Conservation (phyloP, 2,329 filamentous ascomycete genomes). For the Fusarium graminum region DNA sequence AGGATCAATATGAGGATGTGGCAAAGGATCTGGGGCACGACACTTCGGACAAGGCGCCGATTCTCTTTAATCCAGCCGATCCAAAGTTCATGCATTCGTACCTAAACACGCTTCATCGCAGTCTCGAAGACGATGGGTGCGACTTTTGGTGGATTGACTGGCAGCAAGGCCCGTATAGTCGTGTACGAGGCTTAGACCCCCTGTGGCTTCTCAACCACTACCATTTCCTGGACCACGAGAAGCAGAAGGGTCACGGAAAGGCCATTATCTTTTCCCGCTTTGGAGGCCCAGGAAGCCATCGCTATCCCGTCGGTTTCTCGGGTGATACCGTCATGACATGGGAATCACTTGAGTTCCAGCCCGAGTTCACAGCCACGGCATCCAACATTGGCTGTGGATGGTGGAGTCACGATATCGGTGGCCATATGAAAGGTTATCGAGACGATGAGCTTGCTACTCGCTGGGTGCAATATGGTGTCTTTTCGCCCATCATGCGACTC, state of each 20-base stretch:
- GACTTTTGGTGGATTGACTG: slow-evolving; percentile 79
- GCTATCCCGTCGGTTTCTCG: slow-evolving; percentile 75
- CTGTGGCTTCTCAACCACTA: slow-evolving; percentile 76
- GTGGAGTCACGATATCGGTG: slow-evolving; percentile 78
- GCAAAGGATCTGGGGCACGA: slow-evolving; percentile 66
- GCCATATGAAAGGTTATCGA: slow-evolving; percentile 67
- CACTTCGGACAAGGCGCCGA: slow-evolving; percentile 62
- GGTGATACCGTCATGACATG: slow-evolving; percentile 72
- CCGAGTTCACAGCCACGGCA: slow-evolving; percentile 74
- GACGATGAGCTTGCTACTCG: slow-evolving; percentile 70
- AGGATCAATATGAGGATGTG: slow-evolving; percentile 68
- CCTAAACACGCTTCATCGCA: slow-evolving; percentile 67
- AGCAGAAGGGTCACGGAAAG: slow-evolving; percentile 49
- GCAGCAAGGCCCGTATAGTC: slow-evolving; percentile 71
- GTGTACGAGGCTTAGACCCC: slow-evolving; percentile 69
- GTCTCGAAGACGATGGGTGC: slow-evolving; percentile 67
- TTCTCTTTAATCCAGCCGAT: slow-evolving; percentile 68
- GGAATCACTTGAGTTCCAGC: slow-evolving; percentile 72
- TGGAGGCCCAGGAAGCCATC: slow-evolving; percentile 72
- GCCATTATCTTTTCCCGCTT: slow-evolving; percentile 72
- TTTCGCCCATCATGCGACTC: slow-evolving; percentile 71
- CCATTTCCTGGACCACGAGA: slow-evolving; percentile 67
- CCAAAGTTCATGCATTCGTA: slow-evolving; percentile 69
- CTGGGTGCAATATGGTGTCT: slow-evolving; percentile 73
- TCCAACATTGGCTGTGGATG: slow-evolving; percentile 77